Evolutionary conservation across 305 asterid species (phyloP).

Genomic region (Fraxinus paxiana): DNA sequence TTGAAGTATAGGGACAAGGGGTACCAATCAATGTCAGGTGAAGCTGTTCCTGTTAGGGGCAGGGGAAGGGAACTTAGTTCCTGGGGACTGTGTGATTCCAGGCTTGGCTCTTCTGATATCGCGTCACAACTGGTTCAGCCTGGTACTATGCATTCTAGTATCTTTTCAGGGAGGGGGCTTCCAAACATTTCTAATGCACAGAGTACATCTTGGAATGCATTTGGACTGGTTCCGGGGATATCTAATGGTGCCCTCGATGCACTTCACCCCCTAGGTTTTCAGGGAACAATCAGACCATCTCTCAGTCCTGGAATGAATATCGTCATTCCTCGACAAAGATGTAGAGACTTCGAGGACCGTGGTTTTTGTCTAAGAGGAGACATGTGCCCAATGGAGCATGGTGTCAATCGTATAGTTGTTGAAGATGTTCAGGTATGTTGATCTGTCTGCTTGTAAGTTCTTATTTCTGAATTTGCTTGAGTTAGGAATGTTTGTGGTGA

Average conservation of each 20-base stretch:
- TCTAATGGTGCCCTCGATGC: slow-evolving; percentile 75
- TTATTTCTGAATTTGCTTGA: neutral
- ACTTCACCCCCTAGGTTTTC: slow-evolving; percentile 68
- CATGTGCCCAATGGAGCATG: slow-evolving; percentile 99
- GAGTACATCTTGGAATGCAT: slow-evolving; percentile 63
- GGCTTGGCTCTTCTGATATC: slow-evolving; percentile 66
- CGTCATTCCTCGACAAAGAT: slow-evolving; percentile 72
- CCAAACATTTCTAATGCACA: slow-evolving; percentile 55
- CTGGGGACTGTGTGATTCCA: slow-evolving; percentile 69
- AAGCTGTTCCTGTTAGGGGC: slow-evolving; percentile 55
- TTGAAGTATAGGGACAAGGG: slow-evolving; percentile 48
- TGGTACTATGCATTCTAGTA: slow-evolving; percentile 55
- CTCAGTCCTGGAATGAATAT: slow-evolving; percentile 49
- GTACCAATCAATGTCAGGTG: slow-evolving; percentile 23
- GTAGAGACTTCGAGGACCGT: slow-evolving; percentile 98
- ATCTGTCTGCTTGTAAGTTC: slow-evolving; percentile 5
- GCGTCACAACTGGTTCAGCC: slow-evolving; percentile 67
- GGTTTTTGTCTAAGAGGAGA: slow-evolving; percentile 99
- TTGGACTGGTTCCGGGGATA: slow-evolving; percentile 76
- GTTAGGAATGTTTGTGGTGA: slow-evolving; percentile 10
- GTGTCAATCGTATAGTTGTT: slow-evolving; percentile 85
- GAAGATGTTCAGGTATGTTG: slow-evolving; percentile 93
- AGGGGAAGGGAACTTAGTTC: slow-evolving; percentile 68
- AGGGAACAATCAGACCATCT: slow-evolving; percentile 60
- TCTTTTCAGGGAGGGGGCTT: slow-evolving; percentile 76